Base-by-base conservation (phyloP, 345 rosid species). In the Syzygium grande region DNA sequence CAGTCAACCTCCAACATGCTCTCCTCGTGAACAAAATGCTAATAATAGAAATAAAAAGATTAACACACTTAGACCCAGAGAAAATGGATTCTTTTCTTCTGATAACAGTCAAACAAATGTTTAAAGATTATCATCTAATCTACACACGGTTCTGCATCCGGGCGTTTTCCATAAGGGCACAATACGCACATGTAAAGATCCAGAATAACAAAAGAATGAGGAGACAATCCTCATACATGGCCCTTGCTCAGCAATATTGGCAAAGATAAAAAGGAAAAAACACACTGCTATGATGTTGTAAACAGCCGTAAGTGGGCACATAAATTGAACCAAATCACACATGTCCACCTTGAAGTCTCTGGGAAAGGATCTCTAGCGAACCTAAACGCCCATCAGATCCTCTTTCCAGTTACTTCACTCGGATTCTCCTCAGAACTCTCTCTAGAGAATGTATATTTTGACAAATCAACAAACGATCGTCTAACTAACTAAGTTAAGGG, bases 1-100 rank as follows among this genome's bases (percentile, higher is more conserved):
- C 99, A 95, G 87, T 95, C 98, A 84, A 96, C 98, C 91, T 97
- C 99, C 84, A 96, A 90, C 99, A 97, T 97, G 88, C 95, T 93
- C 93, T 97, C 99, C 92, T 96, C 98, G 2, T 94, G 96, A 78
- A 96, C 93, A 89, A 97, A 97, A 92, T 97, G 99, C 99, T 97
- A 79, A n/a, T 29, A 56, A 78, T 17, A 88, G 53, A 56, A 38
- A 27, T 11, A 17, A n/a, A 41, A 86, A 30, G 41, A 51, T 65
- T 22, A 43, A 29, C 65, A 53, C 25, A 65, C 41, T 63, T 61
- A 61, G 73, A 49, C 49, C 73, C 73, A 61, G 73, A n/a, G 9
- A 61, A 61, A 61, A 61, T n/a, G 34, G 73, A 61, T 61, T 16
- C n/a, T 61, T 61, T 30, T 61, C 34, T 61, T 61, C 73, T n/a